Base-by-base conservation (phyloP, 2,329 filamentous ascomycete genomes). In the Elsinoe ampelina region DNA sequence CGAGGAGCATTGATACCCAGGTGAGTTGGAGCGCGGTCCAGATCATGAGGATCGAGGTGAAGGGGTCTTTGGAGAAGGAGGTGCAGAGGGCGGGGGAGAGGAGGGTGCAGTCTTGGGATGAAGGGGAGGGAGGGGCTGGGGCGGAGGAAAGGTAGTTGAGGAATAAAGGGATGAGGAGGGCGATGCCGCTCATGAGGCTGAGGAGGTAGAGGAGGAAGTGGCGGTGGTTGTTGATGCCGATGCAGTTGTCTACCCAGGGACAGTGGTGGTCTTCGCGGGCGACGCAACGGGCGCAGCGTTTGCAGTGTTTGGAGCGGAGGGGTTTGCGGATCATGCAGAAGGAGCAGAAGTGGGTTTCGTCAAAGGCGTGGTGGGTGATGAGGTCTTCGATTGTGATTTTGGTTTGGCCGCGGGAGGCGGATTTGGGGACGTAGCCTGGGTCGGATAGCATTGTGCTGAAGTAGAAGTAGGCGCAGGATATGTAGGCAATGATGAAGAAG, bases 251-350 rank as follows among this genome's bases (percentile, higher is more conserved):
- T 20, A 97, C 88, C 93, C 93, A 98, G 0, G 93, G 93, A 67
- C 93, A 98, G 68, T 98, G 93, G 67, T 98, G 93, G 68, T 98
- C 93, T 73, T 95, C 89, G 71, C 95, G 95, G 56, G 92, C 90
- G 55, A 98, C 88, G 69, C 93, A 98, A 61, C 92, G 86, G 65
- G 87, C 83, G 70, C 93, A 98, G 60, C 88, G 81, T 67, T 86
- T 86, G 74, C 93, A 98, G 73, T 98, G 93, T 76, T 97, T 98
- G 74, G 91, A 95, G 62, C 93, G 82, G 60, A 98, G 74, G 2
- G 93, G 93, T 63, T 87, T 92, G 55, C 92, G 82, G 63, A 95
- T 88, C 91, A 97, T 95, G 74, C 93, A 98, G 48, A 83, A 83
- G 26, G 95, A 85, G 70, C 93, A 98, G 67, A 97, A 98, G 69